A percentile compares a stretch with the other conserved stretches of the same genome.
phyloP scores from a whole-genome alignment of 2,329 filamentous ascomycete genomes.

The Periconia sp. region DNA sequence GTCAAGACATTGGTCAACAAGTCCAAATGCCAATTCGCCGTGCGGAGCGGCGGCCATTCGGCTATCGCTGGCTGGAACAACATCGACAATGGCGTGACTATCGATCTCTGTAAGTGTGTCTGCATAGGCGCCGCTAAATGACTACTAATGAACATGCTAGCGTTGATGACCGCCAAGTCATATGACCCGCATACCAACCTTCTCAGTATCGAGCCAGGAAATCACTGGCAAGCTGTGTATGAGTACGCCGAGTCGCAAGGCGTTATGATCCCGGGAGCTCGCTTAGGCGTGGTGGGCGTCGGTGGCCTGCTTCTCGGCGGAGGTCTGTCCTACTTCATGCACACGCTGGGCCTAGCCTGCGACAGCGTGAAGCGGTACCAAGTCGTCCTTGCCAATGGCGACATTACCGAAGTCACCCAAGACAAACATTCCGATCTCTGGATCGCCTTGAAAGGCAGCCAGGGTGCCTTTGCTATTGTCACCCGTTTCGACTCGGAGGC shows the following conservation, averaged over 20 bases:
- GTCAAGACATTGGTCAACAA: slow-evolving; percentile 18
- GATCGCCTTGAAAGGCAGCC: slow-evolving; percentile 39
- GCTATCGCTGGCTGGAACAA: slow-evolving; percentile 19
- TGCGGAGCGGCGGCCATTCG: slow-evolving; percentile 24
- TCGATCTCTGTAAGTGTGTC: no score
- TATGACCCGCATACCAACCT: slow-evolving; percentile 4
- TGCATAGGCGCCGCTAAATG: no score
- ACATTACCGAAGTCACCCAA: slow-evolving; percentile 21
- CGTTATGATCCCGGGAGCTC: slow-evolving; percentile 12
- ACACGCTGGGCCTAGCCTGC: slow-evolving; percentile 13
- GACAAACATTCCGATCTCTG: slow-evolving; percentile 31
- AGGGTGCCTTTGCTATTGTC: slow-evolving; percentile 34
- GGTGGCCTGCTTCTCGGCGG: slow-evolving; percentile 22
- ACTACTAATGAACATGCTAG: no score
- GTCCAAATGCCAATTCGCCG: slow-evolving; percentile 14
- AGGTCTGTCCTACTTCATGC: slow-evolving; percentile 14
- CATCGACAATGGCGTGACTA: slow-evolving; percentile 22
- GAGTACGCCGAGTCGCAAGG: slow-evolving; percentile 3
- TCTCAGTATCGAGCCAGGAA: slow-evolving; percentile 17
- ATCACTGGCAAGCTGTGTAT: slow-evolving; percentile 25
- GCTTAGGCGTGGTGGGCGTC: slow-evolving; percentile 15
- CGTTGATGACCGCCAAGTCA: slow-evolving; percentile 13
- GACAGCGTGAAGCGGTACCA: slow-evolving; percentile 31
- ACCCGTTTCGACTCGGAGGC: slow-evolving; percentile 27
- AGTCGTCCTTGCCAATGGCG: slow-evolving; percentile 46